A percentile compares a stretch with the other conserved stretches of the same genome.
These are phyloP conservation scores for Theileria equi DNA, from an alignment of 169 alveolate species.

Conservation along the genomic window DNA sequence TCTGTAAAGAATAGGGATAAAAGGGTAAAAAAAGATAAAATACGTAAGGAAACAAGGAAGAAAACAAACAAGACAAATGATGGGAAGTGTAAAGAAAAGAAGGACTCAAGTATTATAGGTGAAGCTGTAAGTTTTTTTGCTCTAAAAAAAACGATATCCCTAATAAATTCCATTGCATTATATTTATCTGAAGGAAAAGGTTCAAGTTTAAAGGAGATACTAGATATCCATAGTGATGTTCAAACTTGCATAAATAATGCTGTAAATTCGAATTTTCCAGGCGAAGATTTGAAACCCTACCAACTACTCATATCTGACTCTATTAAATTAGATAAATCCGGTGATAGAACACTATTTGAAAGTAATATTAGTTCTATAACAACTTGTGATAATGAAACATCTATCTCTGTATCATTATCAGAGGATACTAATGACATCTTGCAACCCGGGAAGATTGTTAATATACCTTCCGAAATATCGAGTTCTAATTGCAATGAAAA, in stretches of 20 bases:
- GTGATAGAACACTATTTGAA: background rate
- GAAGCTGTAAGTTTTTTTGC: constrained; percentile 58
- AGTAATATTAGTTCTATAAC: too few species aligned
- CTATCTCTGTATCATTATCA: too few species aligned
- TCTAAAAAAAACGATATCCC: constrained; percentile 28
- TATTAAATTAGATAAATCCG: background rate
- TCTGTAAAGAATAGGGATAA: too few species aligned
- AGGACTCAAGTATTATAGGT: too few species aligned
- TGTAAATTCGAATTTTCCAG: constrained; percentile 19
- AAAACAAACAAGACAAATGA: too few species aligned
- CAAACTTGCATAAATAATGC: constrained; percentile 54
- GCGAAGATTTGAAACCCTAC: constrained; percentile 35
- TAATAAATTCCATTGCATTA: constrained; percentile 14
- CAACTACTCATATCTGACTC: constrained; percentile 2
- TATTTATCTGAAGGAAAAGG: constrained; percentile 5
- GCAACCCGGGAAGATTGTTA: background rate
- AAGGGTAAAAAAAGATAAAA: too few species aligned
- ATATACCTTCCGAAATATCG: background rate
- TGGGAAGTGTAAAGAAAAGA: too few species aligned
- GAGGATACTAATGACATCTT: background rate
- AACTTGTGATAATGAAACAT: too few species aligned
- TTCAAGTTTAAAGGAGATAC: constrained; percentile 2
- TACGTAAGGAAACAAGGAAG: too few species aligned
- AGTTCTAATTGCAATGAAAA: background rate
- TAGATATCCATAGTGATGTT: constrained; percentile 13